These are phyloP conservation scores for Daldinia eschscholtzii DNA, from an alignment of 2,329 filamentous ascomycete species.

Conservation along the genomic window DNA sequence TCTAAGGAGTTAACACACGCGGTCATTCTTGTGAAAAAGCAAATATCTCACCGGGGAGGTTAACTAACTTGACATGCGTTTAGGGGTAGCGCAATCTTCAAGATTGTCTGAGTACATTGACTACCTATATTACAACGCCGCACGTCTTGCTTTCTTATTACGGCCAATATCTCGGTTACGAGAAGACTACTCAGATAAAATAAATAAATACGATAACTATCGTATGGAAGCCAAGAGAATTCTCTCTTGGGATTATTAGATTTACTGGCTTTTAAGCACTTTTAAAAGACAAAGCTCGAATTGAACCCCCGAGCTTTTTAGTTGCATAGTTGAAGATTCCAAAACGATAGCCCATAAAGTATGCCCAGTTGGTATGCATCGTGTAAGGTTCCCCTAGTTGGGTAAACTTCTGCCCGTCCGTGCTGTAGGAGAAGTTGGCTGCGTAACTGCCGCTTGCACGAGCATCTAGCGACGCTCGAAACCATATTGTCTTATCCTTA, in stretches of 20 bases:
- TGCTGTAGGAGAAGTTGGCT: slow-evolving; percentile 59
- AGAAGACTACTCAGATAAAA: not conserved
- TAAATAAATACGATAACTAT: not conserved
- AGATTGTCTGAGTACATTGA: not conserved
- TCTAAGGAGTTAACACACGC: not conserved
- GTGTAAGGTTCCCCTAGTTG: slow-evolving; percentile 52
- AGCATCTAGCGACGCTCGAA: slow-evolving; percentile 56
- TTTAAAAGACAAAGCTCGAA: slow-evolving; percentile 47
- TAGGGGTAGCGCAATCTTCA: not conserved
- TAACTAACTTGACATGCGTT: too few relatives aligned
- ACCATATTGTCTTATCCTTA: slow-evolving; percentile 53
- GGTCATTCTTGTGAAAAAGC: not conserved
- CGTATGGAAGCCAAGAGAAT: not conserved
- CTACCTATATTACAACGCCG: not conserved
- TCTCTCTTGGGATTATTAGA: not conserved
- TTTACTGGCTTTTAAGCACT: slow-evolving; percentile 16
- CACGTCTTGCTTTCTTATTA: not conserved
- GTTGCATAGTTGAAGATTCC: slow-evolving; percentile 65
- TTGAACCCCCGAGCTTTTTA: slow-evolving; percentile 56
- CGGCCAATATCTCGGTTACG: not conserved
- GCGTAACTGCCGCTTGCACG: slow-evolving; percentile 49
- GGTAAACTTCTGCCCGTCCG: slow-evolving; percentile 57
- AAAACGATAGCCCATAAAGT: slow-evolving; percentile 63
- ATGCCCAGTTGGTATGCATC: slow-evolving; percentile 59
- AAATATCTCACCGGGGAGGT: too few relatives aligned